phyloP scores from a whole-genome alignment of 2,329 filamentous ascomycete genomes.

The Albophoma yamanashiensis region DNA sequence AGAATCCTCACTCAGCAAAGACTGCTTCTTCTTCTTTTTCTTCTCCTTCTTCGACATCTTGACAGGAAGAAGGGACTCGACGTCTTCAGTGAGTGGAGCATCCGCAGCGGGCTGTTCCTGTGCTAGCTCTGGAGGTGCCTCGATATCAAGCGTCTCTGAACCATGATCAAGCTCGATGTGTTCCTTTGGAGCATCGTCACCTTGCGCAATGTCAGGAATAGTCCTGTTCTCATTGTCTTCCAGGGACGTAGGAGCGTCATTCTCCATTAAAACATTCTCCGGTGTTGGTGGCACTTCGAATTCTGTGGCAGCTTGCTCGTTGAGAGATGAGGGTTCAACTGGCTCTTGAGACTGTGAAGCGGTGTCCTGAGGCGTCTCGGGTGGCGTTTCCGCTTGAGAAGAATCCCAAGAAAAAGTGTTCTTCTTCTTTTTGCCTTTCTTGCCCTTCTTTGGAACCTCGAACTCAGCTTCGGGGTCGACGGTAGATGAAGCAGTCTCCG shows the following conservation, averaged over 20 bases:
- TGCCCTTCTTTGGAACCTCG: constrained; percentile 3
- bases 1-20: neutral
- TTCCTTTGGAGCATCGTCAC: neutral
- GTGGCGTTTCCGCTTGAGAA: neutral
- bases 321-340: too few relatives aligned
- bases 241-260: neutral
- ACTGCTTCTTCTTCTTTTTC: constrained; percentile 22
- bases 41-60: constrained; percentile 24
- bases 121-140: neutral
- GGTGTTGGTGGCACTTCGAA: neutral
- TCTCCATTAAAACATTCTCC: neutral
- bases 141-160: neutral
- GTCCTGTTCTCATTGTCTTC: neutral
- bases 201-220: neutral
- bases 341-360: neutral
- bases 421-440: constrained; percentile 11
- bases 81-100: neutral
- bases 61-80: constrained; percentile 5
- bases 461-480: constrained; percentile 1
- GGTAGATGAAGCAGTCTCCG: neutral
- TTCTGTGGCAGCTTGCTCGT: neutral
- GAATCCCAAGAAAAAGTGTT: constrained; percentile 4
- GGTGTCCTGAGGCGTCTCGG: neutral
- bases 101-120: neutral
- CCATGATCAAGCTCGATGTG: too few relatives aligned